Evolutionary conservation across 805 yeast species (phyloP), one percentile per base, ranked within the genome.

Genomic region (Wickerhamiella kazuoi): DNA sequence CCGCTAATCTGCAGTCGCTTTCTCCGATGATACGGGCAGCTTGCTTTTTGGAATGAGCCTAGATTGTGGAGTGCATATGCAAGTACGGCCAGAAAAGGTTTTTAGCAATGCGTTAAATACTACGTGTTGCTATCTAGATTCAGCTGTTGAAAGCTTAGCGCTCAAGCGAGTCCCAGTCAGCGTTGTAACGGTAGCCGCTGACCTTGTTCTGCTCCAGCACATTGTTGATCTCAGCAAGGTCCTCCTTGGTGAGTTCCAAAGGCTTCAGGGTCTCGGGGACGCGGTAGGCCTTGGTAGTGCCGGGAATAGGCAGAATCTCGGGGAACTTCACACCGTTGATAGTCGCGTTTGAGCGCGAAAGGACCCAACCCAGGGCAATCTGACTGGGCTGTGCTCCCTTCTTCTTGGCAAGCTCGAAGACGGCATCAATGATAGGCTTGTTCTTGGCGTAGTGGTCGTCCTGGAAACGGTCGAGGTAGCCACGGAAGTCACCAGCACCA

Each of bases 261-360:
- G 35, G 45, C 3, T 63, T 58, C 46, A 70, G 62, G 59, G 82
- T 84, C 52, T 72, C 79, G 35, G 65, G 63, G 15, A 78, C 72
- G 54, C 81, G 74, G 9, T 56, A 62, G 3, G 60, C 55, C 30
- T 75, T 69, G 5, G 83, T 68, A 3, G 81, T 76, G 39, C 86
- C 76, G 17, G 95, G 94, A 54, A 84, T 79, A 26, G 94, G 93
- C 35, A 84, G 52, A 34, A 81, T 65, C 42, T 60, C 63, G 20
- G 84, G 70, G 42, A 62, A 61, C 41, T 59, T 57, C n/a, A 48
- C 39, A 9, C 44, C 47, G 30, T 48, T 38, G 20, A 16, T 15
- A 5, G 14, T 30, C 20, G 20, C 30, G 21, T 31, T 29, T 7
- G 62, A 55, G 48, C 54, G 63, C 38, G 69, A 65, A 40, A 67